Conservation (phyloP, 805 yeast genomes). For the Lipomyces oligophaga region DNA sequence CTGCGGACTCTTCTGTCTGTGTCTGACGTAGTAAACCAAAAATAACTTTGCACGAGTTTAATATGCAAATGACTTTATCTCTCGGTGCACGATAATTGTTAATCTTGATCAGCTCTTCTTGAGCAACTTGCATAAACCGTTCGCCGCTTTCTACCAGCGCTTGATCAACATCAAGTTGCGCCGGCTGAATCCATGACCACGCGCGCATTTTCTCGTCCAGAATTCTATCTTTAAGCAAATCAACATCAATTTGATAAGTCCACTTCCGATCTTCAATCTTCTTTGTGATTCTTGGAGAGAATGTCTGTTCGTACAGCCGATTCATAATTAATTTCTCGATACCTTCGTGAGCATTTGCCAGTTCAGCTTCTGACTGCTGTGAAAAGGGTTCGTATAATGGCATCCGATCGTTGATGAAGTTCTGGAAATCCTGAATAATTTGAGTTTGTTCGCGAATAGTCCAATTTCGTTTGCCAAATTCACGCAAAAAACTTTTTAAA, state of each 20-base stretch:
- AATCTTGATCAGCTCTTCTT: constrained; percentile 70
- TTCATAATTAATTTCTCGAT: constrained; percentile 91
- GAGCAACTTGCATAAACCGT: constrained; percentile 62
- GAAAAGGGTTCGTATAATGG: constrained; percentile 67
- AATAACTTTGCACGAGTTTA: constrained; percentile 88
- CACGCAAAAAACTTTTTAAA: constrained; percentile 65
- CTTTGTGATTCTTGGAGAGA: constrained; percentile 66
- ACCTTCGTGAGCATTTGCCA: constrained; percentile 80
- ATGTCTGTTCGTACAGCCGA: constrained; percentile 69
- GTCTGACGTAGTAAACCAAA: constrained; percentile 76
- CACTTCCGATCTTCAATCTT: too few species aligned
- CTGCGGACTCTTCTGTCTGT: constrained; percentile 78
- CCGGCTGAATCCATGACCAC: constrained; percentile 67
- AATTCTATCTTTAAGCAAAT: constrained; percentile 55
- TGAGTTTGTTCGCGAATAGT: constrained; percentile 73
- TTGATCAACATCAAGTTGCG: constrained; percentile 71
- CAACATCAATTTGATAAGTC: constrained; percentile 57
- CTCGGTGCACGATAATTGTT: constrained; percentile 87
- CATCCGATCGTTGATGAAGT: constrained; percentile 49
- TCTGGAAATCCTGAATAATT: constrained; percentile 70
- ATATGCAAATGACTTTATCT: constrained; percentile 85
- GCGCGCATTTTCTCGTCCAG: constrained; percentile 53
- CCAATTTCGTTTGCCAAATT: constrained; percentile 69
- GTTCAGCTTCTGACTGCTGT: constrained; percentile 53
- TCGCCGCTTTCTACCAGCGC: constrained; percentile 47